A percentile compares a stretch with the other conserved stretches of the same genome.
Conservation (phyloP, 2,329 filamentous ascomycete genomes). For the Rutstroemia sp. region DNA sequence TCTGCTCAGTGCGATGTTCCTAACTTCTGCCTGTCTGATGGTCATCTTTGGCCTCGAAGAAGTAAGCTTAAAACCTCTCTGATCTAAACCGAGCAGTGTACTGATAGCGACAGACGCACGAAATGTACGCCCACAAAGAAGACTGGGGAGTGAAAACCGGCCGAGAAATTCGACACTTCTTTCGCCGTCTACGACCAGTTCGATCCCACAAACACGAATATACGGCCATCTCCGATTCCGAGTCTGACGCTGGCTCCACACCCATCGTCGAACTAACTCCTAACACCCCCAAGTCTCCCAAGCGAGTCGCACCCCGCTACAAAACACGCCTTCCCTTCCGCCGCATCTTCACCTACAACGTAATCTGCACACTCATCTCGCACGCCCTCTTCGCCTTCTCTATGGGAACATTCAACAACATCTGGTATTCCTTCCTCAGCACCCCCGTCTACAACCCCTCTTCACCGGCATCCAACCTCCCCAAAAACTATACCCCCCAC, state of each 20-base stretch:
- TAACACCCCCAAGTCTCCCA: constrained; percentile 15
- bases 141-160: constrained; percentile 26
- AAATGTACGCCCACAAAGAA: constrained; percentile 27
- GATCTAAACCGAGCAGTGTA: constrained; percentile 10
- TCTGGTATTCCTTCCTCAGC: constrained; percentile 57
- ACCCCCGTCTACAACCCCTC: constrained; percentile 40
- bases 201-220: constrained; percentile 5
- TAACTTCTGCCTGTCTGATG: constrained; percentile 27
- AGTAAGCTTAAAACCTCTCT: constrained; percentile 11
- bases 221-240: constrained; percentile 1
- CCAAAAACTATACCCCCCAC: constrained; percentile 42
- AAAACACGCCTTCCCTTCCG: constrained; percentile 40
- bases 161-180: constrained; percentile 13
- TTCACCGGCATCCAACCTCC: constrained; percentile 10
- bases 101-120: constrained; percentile 29
- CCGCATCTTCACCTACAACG: constrained; percentile 28
- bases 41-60: constrained; percentile 32
- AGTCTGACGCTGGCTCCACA: constrained; percentile 1
- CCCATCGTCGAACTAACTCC: constrained; percentile 9
- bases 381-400: constrained; percentile 54
- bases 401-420: constrained; percentile 52
- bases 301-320: constrained; percentile 23
- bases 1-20: constrained; percentile 31
- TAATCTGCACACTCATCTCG: constrained; percentile 40
- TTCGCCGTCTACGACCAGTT: constrained; percentile 11